Percentiles rank a stretch among this genome's conserved stretches.
Evolutionary conservation across 805 yeast genomes (phyloP).

Genomic region (Lachancea waltii): DNA sequence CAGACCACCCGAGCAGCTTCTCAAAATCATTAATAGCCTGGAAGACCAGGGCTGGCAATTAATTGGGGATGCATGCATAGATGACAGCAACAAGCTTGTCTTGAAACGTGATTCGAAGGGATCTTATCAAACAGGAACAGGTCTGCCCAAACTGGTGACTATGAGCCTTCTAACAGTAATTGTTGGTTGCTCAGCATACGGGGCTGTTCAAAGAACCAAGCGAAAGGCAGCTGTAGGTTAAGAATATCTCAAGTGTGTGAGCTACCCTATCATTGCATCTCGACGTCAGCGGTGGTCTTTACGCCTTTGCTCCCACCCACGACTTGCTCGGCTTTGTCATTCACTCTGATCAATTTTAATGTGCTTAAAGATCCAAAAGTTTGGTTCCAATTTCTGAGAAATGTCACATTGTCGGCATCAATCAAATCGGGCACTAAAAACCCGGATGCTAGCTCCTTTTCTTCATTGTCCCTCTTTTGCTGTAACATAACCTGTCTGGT

Average conservation of each 20-base stretch:
- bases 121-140: not conserved
- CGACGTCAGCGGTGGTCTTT: constrained; percentile 14
- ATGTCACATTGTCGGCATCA: constrained; percentile 49
- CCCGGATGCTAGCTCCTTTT: constrained; percentile 61
- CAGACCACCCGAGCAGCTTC: constrained; percentile 22
- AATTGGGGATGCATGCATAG: constrained; percentile 20
- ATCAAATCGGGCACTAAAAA: constrained; percentile 66
- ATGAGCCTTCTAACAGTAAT: not conserved
- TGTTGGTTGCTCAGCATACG: not conserved
- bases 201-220: not conserved
- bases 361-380: constrained; percentile 69
- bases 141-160: not conserved
- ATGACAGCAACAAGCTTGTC: constrained; percentile 17
- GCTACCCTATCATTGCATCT: constrained; percentile 14
- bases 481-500: constrained; percentile 63
- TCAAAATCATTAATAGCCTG: constrained; percentile 16
- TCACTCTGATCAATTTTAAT: constrained; percentile 43
- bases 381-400: constrained; percentile 72
- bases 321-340: constrained; percentile 23
- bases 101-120: constrained; percentile 14
- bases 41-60: constrained; percentile 25
- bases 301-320: constrained; percentile 16
- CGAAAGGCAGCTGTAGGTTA: not conserved
- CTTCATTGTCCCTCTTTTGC: constrained; percentile 54
- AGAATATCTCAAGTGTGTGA: not conserved